Percentiles rank a stretch among this genome's conserved stretches.
These are phyloP conservation scores for Mucor piriformis DNA, from an alignment of 371 early-diverging fungal species.

Conservation along the genomic window DNA sequence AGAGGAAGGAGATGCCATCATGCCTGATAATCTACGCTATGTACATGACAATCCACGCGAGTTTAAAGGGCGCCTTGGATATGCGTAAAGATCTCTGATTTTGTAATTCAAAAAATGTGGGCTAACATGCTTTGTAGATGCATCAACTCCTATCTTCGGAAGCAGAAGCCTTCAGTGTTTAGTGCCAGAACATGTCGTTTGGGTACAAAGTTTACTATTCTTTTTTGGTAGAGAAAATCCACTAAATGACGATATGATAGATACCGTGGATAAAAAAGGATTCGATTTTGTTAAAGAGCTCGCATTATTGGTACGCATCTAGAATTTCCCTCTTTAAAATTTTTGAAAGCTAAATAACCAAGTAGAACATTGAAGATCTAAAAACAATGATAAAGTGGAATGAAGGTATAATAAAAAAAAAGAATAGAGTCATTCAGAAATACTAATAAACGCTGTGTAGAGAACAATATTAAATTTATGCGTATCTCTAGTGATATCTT, in stretches of 20 bases:
- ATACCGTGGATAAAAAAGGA: conserved; percentile 44
- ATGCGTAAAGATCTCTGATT: conserved; percentile 13
- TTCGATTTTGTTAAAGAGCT: conserved; percentile 46
- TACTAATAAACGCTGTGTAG: conserved; percentile 2
- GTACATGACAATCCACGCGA: conserved; percentile 21
- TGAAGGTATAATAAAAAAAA: conserved; percentile 28
- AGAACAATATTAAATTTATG: conserved; percentile 50
- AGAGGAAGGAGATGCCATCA: neutral
- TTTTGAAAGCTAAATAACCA: neutral
- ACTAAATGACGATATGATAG: conserved; percentile 12
- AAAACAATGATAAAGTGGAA: conserved; percentile 52
- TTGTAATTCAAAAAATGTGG: neutral
- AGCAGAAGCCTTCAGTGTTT: conserved; percentile 27
- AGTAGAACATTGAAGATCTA: conserved; percentile 45
- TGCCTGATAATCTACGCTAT: conserved; percentile 4
- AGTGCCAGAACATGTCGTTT: conserved; percentile 28
- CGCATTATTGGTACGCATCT: conserved; percentile 31
- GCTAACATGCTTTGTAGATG: conserved; percentile 6
- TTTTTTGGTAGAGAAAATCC: neutral
- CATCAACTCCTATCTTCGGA: conserved; percentile 22
- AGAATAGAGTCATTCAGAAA: neutral
- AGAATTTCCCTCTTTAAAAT: neutral
- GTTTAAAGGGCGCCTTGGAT: conserved; percentile 30
- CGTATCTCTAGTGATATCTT: conserved; percentile 52
- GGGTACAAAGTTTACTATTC: conserved; percentile 15